A percentile compares a stretch with the other conserved stretches of the same genome.
These are phyloP conservation scores for Podila clonocystis DNA, from an alignment of 192 early-diverging fungal genomes.

Conservation along the genomic window DNA sequence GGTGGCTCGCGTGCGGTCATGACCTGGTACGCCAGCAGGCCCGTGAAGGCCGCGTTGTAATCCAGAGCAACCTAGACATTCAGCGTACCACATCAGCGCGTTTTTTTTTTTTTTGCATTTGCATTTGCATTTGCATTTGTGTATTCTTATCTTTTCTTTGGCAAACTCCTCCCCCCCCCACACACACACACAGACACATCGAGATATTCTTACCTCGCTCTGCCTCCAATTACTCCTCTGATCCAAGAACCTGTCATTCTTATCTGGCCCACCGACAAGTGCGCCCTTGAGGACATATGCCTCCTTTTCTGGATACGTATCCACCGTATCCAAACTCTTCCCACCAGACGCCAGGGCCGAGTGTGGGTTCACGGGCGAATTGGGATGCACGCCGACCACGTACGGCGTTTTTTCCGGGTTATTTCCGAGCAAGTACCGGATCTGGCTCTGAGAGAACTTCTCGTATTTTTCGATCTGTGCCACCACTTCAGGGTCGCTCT, in stretches of 20 bases:
- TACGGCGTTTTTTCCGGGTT: slow-evolving; percentile 64
- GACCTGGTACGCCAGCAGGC: slow-evolving; percentile 60
- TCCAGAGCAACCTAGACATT: slow-evolving; percentile 50
- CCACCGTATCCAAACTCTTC: slow-evolving; percentile 45
- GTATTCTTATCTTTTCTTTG: no score
- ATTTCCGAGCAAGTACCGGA: slow-evolving; percentile 60
- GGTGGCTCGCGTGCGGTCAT: slow-evolving; percentile 45
- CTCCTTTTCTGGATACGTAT: slow-evolving; percentile 38
- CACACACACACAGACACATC: no score
- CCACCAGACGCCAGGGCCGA: slow-evolving; percentile 62
- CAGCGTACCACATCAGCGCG: no score
- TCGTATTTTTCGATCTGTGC: slow-evolving; percentile 7
- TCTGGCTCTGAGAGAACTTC: slow-evolving; percentile 46
- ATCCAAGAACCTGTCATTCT: slow-evolving; percentile 58
- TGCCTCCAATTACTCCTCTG: slow-evolving; percentile 53
- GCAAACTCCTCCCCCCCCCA: no score
- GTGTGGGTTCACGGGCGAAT: slow-evolving; percentile 63
- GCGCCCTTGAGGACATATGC: slow-evolving; percentile 57
- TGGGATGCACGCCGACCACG: slow-evolving; percentile 61
- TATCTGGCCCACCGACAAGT: slow-evolving; percentile 62
- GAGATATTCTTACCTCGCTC: slow-evolving; percentile 50
- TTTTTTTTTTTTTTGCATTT: neutral
- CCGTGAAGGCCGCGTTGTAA: slow-evolving; percentile 59
- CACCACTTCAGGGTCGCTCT: neutral
- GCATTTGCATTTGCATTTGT: no score